Evolutionary conservation across 2,329 filamentous ascomycete genomes (phyloP), one percentile per base, ranked within the genome.

Genomic region (Sclerotinia subarctica): DNA sequence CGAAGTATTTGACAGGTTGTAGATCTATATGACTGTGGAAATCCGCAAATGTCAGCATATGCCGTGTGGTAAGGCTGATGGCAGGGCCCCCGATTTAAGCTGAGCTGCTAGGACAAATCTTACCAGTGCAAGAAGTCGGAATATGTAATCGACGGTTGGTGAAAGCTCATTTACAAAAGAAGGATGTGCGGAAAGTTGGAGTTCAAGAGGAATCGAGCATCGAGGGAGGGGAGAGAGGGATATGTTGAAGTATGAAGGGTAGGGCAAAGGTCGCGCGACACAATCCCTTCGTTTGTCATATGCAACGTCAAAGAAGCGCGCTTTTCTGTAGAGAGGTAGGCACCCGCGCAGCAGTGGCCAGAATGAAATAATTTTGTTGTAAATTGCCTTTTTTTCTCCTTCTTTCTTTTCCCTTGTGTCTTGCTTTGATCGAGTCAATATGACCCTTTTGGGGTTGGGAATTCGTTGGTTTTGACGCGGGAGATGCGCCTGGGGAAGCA

Each of bases 201-300:
- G 71, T 69, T 72, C 71, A 73, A 69, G 72, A 73, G 63, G 70
- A 67, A 66, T 72, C 72, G 71, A 74, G 72, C 75, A 77, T 77
- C 70, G 73, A 76, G 72, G 74, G 72, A 64, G 66, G 71, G 71
- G 70, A 70, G 67, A 67, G 67, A 69, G 69, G 71, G 73, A 74
- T 59, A 26, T 60, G 72, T 75, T 71, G 73, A 76, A 74, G 73
- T 73, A 72, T 69, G 69, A 72, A 69, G 72, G 71, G 71, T 70
- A 74, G 72, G 73, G 72, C 71, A 69, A 70, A 71, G 69, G 75
- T 78, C 74, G 76, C 75, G 73, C 76, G 75, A 77, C 74, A 76
- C 74, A 74, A 73, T 69, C 72, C 74, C 73, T 76, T 76, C 75
- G 74, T 76, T 77, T 77, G 76, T 77, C 75, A 76, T 76, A 76